Conservation (phyloP, 148 eudicot species). For the Camellia sinensis region DNA sequence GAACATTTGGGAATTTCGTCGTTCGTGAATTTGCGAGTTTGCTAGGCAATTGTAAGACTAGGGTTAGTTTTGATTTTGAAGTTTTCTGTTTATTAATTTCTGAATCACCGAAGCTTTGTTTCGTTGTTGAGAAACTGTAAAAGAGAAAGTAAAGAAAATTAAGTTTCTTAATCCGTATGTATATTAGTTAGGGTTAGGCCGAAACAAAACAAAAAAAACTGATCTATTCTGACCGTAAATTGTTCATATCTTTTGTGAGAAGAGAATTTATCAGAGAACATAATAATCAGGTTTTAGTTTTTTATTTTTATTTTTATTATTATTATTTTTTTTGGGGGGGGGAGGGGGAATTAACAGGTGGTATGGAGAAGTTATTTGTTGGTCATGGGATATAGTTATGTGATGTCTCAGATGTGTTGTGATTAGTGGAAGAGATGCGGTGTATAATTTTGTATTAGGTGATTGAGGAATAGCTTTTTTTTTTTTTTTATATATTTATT, state of each 20-base stretch:
- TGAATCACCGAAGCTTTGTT: not conserved
- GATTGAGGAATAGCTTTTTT: not conserved
- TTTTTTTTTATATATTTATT: too few relatives aligned
- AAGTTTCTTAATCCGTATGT: not conserved
- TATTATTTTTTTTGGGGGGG: not conserved
- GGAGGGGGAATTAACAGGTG: too few relatives aligned
- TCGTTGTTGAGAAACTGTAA: not conserved
- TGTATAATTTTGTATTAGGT: not conserved
- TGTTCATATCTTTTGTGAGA: not conserved
- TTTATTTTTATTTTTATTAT: not conserved
- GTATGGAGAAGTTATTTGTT: too few relatives aligned
- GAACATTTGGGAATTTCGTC: not conserved
- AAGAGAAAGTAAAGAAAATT: not conserved
- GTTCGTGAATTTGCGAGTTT: not conserved
- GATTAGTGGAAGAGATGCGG: too few relatives aligned
- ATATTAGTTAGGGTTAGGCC: not conserved
- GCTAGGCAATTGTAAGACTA: not conserved
- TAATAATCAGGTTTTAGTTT: not conserved
- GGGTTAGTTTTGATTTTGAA: not conserved
- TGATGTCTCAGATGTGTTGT: too few relatives aligned
- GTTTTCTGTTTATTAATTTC: not conserved
- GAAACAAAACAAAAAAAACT: too few relatives aligned
- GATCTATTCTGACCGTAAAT: not conserved
- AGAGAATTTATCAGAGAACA: not conserved
- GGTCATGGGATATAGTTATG: too few relatives aligned